Evolutionary conservation across 345 rosid genomes (phyloP), one percentile per base, ranked within the genome.

Genomic region (Salix udensis): DNA sequence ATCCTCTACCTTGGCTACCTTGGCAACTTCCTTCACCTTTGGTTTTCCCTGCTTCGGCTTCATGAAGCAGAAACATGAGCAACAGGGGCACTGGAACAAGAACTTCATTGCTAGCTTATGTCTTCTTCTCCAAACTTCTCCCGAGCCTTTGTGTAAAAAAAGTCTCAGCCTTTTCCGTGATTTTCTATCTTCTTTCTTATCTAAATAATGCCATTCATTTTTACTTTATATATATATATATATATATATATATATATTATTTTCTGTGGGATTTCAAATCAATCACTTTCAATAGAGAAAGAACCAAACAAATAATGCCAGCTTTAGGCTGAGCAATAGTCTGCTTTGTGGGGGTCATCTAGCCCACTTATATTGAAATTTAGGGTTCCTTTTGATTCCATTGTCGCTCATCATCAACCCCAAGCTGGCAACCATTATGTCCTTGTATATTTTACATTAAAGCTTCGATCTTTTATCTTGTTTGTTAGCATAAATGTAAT

Each of bases 51-150:
- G 66, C 85, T 86, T 86, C 30, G 94, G 97, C 86, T 90, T 92
- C 93, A 92, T 39, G 89, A 92, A 90, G 86, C 94, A 92, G 86
- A 92, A 92, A 80, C 97, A 92, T 14, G 94, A 88, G 53, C 97
- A 92, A 48, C 97, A 89, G 66, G 97, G 97, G 48, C 94, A 92
- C 76, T 92, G 97, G 68, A 90, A 92, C 90, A 92, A 87, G 89
- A 92, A 92, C 91, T 92, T 92, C 97, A 92, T 92, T 82, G 65
- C 70, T 72, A 73, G 31, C 74, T 70, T 66, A 36, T n/a, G 21
- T 40, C 68, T 76, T 40, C 68, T 76, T 74, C 68, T 60, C 65
- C 23, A 21, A 58, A 31, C 18, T 65, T 36, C 34, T 30, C 28
- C 36, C 42, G 34, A 65, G 31, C 19, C 18, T 7, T 58, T 19